Percentiles rank a stretch among this genome's conserved stretches.
These are phyloP conservation scores for Trichoderma pleuroti DNA, from an alignment of 2,329 filamentous ascomycete species.

Conservation along the genomic window DNA sequence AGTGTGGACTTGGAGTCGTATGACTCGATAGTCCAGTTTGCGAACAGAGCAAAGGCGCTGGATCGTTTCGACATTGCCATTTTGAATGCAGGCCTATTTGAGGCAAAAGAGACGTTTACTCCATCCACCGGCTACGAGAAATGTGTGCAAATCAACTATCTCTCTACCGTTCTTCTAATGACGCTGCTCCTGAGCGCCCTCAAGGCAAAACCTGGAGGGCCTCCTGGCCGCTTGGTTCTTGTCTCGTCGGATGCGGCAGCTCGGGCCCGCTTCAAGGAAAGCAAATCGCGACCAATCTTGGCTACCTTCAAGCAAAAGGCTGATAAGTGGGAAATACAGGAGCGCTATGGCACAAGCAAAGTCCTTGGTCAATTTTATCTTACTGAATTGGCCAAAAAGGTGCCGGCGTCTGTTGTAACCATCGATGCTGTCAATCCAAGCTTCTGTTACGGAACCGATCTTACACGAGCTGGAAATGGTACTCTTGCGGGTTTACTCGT, in stretches of 20 bases:
- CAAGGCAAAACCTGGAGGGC: not conserved
- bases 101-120: not conserved
- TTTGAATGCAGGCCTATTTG: not conserved
- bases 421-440: not conserved
- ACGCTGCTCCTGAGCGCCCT: not conserved
- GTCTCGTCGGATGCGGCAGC: not conserved
- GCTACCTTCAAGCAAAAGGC: not conserved
- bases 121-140: not conserved
- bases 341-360: constrained; percentile 3
- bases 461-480: not conserved
- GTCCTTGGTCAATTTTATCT: not conserved
- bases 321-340: not conserved
- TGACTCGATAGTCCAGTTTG: not conserved
- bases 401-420: not conserved
- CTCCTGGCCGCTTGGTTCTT: not conserved
- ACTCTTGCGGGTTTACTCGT: not conserved
- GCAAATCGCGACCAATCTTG: not conserved
- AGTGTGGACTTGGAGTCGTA: not conserved
- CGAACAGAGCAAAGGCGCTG: not conserved
- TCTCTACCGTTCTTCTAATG: constrained; percentile 2
- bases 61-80: constrained; percentile 3
- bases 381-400: not conserved
- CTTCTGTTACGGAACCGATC: not conserved
- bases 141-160: not conserved
- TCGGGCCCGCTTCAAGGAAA: not conserved